These are phyloP conservation scores for Tanacetum coccineum DNA, from an alignment of 129 eudicot species.

Conservation along the genomic window DNA sequence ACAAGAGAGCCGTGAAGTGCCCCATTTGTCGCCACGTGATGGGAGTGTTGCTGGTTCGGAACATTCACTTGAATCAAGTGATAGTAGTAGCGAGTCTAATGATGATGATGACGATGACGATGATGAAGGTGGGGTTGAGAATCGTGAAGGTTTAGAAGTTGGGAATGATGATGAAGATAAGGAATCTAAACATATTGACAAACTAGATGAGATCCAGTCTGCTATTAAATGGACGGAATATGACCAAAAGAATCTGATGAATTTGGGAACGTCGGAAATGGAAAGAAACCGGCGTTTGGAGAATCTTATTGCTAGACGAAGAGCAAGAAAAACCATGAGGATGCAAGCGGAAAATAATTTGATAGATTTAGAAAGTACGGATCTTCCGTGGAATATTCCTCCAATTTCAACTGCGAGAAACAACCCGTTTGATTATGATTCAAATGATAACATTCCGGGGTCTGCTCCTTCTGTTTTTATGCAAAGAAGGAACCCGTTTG, in stretches of 20 bases:
- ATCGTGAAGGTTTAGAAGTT: conserved; percentile 39
- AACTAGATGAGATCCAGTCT: conserved; percentile 48
- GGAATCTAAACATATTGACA: conserved; percentile 37
- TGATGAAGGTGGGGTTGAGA: conserved; percentile 35
- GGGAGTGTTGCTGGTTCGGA: conserved; percentile 50
- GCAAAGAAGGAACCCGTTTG: conserved; percentile 74
- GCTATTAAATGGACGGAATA: conserved; percentile 90
- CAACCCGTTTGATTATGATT: conserved; percentile 83
- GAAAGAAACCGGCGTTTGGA: conserved; percentile 86
- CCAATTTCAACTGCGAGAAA: conserved; percentile 66
- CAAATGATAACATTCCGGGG: conserved; percentile 69
- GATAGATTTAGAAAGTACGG: conserved; percentile 70
- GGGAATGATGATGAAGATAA: conserved; percentile 61
- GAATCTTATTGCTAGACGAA: conserved; percentile 76
- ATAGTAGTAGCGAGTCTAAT: conserved; percentile 48
- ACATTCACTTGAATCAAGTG: conserved; percentile 35
- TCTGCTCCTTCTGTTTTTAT: conserved; percentile 83
- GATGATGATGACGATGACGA: conserved; percentile 45
- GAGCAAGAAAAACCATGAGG: conserved; percentile 63
- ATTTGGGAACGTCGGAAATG: conserved; percentile 77
- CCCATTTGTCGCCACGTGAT: conserved; percentile 45
- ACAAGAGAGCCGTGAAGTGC: conserved; percentile 26
- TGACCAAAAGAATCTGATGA: conserved; percentile 95
- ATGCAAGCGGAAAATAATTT: conserved; percentile 65
- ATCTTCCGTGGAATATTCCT: conserved; percentile 68